These are phyloP conservation scores for Coprinellus micaceus DNA, from an alignment of 768 basidiomycete genomes.

Conservation along the genomic window DNA sequence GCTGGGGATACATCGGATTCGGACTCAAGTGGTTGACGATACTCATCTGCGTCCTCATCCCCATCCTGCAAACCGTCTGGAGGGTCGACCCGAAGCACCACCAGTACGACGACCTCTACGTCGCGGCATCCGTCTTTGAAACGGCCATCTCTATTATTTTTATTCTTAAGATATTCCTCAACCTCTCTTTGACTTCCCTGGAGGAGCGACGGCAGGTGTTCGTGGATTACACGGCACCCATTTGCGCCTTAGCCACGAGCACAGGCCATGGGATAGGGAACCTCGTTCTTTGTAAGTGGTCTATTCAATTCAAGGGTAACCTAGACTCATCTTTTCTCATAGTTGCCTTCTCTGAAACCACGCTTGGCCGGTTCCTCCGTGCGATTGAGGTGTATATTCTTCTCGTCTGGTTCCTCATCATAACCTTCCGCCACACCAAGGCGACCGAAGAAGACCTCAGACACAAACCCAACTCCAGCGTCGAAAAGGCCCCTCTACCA, in stretches of 20 bases:
- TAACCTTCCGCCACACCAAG: constrained; percentile 29
- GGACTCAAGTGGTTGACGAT: constrained; percentile 52
- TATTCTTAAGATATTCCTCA: constrained; percentile 59
- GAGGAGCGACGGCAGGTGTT: constrained; percentile 41
- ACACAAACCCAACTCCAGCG: neutral
- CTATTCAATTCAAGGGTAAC: constrained; percentile 12
- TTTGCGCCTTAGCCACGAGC: constrained; percentile 51
- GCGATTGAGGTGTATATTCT: constrained; percentile 62
- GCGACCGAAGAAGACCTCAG: neutral
- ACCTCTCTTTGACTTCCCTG: constrained; percentile 44
- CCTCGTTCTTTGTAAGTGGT: constrained; percentile 51
- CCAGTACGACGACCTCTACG: constrained; percentile 45
- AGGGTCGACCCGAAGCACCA: constrained; percentile 42
- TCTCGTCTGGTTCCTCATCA: constrained; percentile 53
- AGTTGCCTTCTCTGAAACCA: constrained; percentile 70
- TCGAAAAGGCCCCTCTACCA: neutral
- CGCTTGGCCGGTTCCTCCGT: constrained; percentile 63
- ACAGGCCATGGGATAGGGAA: constrained; percentile 53
- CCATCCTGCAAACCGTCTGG: constrained; percentile 63
- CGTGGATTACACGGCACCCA: constrained; percentile 43
- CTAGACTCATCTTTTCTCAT: no score
- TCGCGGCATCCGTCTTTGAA: constrained; percentile 54
- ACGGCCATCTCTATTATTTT: constrained; percentile 56
- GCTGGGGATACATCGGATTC: constrained; percentile 57
- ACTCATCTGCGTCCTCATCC: constrained; percentile 39